phyloP scores from a whole-genome alignment of 768 basidiomycete genomes.

The Mycena capillaripes region DNA sequence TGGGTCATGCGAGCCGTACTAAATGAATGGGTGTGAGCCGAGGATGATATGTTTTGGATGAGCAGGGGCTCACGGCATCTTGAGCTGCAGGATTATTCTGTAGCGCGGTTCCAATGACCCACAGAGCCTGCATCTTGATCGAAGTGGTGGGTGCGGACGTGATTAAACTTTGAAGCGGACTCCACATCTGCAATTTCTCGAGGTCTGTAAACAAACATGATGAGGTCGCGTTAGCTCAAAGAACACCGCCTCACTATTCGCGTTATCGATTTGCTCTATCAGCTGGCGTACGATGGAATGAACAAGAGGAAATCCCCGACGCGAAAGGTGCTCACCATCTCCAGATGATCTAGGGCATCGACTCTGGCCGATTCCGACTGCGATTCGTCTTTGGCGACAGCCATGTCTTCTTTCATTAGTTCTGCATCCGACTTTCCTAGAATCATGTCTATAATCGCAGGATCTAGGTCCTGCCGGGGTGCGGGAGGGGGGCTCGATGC shows the following conservation, averaged over 20 bases:
- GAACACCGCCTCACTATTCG: conserved; percentile 74
- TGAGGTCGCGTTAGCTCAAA: background rate
- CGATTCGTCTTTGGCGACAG: conserved; percentile 69
- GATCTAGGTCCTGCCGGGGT: conserved; percentile 72
- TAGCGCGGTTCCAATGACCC: conserved; percentile 91
- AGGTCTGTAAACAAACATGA: conserved; percentile 65
- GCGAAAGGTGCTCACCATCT: conserved; percentile 73
- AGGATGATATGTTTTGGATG: background rate
- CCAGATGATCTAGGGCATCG: conserved; percentile 84
- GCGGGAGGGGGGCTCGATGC: conserved; percentile 49
- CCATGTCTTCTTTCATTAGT: conserved; percentile 86
- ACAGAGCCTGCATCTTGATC: conserved; percentile 78
- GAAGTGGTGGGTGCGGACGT: conserved; percentile 67
- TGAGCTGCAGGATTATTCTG: conserved; percentile 94
- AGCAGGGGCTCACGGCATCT: conserved; percentile 64
- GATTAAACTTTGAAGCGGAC: conserved; percentile 76
- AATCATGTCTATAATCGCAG: conserved; percentile 88
- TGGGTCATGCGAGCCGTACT: conserved; percentile 79
- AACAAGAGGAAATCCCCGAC: background rate
- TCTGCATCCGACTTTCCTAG: conserved; percentile 87
- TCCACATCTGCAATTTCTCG: conserved; percentile 83
- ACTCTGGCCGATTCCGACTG: conserved; percentile 71
- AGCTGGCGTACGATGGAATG: conserved; percentile 60
- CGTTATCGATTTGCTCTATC: conserved; percentile 92
- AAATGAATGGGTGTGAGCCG: background rate